phyloP scores from a whole-genome alignment of 768 basidiomycete species.

The Cantharellus anzutake region DNA sequence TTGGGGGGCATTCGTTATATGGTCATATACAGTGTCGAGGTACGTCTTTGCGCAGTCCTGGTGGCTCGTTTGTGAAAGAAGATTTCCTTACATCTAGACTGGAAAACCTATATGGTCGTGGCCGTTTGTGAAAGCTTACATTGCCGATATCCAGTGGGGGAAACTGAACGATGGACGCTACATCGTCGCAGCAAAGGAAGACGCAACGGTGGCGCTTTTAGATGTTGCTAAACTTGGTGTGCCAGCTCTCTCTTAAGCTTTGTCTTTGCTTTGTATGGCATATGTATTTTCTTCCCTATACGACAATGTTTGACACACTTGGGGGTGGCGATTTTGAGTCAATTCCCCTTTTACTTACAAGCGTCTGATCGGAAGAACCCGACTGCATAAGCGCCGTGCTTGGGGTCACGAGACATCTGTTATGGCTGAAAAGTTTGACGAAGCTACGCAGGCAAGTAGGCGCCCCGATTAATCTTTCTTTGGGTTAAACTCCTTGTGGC shows the following conservation, averaged over 20 bases:
- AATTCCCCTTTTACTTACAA: too few species aligned
- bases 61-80: not conserved
- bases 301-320: too few species aligned
- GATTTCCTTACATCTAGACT: not conserved
- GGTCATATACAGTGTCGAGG: not conserved
- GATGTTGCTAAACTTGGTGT: not conserved
- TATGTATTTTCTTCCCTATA: too few species aligned
- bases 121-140: not conserved
- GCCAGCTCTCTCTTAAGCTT: not conserved
- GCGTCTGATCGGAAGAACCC: too few species aligned
- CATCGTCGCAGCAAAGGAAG: not conserved
- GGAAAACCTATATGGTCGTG: not conserved
- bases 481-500: not conserved
- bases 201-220: not conserved
- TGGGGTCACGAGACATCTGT: too few species aligned
- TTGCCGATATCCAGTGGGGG: not conserved
- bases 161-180: not conserved
- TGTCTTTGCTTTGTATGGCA: too few species aligned
- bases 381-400: too few species aligned
- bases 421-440: slow-evolving; percentile 34
- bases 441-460: slow-evolving; percentile 44
- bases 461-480: not conserved
- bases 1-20: not conserved
- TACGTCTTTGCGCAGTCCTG: not conserved
- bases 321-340: too few species aligned